Conservation (phyloP, 768 basidiomycete species). For the Cystoderma amianthinum region DNA sequence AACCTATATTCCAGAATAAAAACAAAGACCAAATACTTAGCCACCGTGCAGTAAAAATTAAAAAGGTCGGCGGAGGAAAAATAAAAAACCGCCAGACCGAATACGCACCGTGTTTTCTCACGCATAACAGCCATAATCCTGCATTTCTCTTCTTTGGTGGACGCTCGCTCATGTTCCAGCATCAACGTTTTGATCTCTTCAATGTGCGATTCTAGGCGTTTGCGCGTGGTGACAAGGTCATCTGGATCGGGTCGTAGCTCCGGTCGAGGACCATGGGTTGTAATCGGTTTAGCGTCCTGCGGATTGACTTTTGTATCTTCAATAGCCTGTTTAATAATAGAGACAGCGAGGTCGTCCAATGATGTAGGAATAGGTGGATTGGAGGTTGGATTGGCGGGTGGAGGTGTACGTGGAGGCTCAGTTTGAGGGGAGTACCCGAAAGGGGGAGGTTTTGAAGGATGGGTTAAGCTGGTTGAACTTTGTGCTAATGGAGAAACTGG, state of each 20-base stretch:
- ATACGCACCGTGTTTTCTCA: conserved; percentile 48
- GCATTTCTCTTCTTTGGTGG: conserved; percentile 46
- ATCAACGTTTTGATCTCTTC: conserved; percentile 46
- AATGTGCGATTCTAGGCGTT: conserved; percentile 42
- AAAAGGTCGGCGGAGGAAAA: no score
- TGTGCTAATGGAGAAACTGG: conserved; percentile 9
- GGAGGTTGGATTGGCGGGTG: neutral
- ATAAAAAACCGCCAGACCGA: no score
- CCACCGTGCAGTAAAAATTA: conserved; percentile 7
- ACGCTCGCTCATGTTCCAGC: conserved; percentile 33
- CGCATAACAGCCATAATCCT: conserved; percentile 36
- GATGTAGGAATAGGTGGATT: no score
- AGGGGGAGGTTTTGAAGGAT: neutral
- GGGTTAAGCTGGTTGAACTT: no score
- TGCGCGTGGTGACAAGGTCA: conserved; percentile 42
- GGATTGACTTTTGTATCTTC: conserved; percentile 29
- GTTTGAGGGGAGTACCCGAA: neutral
- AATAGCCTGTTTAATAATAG: conserved; percentile 53
- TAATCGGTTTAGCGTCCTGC: no score
- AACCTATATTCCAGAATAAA: conserved; percentile 18
- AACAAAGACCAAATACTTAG: conserved; percentile 14
- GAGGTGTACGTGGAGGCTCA: neutral
- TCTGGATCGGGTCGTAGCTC: conserved; percentile 10
- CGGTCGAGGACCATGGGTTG: conserved; percentile 1
- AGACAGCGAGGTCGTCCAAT: conserved; percentile 49